Percentiles rank a stretch among this genome's conserved stretches.
Conservation (phyloP, 1,284 basidiomycete species). For the Porogramme epimiltina region DNA sequence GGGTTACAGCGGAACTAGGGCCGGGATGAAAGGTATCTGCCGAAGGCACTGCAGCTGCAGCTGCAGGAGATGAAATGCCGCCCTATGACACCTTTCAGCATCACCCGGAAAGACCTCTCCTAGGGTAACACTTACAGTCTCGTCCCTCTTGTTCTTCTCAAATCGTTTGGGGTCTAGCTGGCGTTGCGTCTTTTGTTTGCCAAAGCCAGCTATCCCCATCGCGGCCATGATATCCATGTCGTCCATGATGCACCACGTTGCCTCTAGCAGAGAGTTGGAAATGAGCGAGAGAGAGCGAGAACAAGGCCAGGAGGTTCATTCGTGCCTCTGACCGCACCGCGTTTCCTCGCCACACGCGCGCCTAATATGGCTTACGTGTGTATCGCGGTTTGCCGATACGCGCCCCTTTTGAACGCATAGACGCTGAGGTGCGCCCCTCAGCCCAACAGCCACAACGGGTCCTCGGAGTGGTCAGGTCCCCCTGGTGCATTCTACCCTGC, state of each 20-base stretch:
- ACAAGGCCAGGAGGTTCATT: neutral
- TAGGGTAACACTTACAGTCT: slow-evolving; percentile 31
- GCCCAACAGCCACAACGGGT: slow-evolving; percentile 13
- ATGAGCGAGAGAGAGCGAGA: neutral
- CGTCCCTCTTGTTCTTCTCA: slow-evolving; percentile 70
- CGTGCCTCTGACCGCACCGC: too few relatives aligned
- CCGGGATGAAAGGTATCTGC: slow-evolving; percentile 6
- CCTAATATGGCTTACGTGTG: slow-evolving; percentile 16
- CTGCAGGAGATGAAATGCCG: slow-evolving; percentile 7
- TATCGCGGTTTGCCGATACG: slow-evolving; percentile 21
- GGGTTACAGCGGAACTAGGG: slow-evolving; percentile 3
- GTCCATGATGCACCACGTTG: slow-evolving; percentile 41
- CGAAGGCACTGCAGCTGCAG: slow-evolving; percentile 3
- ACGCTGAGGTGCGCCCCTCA: neutral
- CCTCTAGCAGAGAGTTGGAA: neutral
- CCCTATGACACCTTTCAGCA: slow-evolving; percentile 5
- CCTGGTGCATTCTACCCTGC: neutral
- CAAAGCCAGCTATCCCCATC: slow-evolving; percentile 82
- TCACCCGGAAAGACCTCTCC: neutral
- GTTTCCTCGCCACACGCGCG: too few relatives aligned
- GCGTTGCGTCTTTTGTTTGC: slow-evolving; percentile 66
- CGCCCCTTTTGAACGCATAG: slow-evolving; percentile 12
- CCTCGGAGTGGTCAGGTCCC: slow-evolving; percentile 1
- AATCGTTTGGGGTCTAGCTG: slow-evolving; percentile 71
- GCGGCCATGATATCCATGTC: slow-evolving; percentile 71